These are phyloP conservation scores for Populus pruinosa DNA, from an alignment of 345 rosid species.

Conservation along the genomic window DNA sequence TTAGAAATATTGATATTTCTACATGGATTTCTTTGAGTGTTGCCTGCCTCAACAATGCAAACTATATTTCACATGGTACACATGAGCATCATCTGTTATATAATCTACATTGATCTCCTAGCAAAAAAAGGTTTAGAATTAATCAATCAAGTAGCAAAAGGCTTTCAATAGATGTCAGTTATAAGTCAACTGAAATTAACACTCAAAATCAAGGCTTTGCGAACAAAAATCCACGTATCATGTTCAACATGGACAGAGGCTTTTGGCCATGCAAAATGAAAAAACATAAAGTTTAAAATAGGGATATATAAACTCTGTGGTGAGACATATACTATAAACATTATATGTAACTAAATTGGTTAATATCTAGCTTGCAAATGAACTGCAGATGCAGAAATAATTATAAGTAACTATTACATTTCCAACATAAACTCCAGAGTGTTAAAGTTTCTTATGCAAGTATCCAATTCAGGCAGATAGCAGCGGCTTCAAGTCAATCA, in stretches of 20 bases:
- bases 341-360: not conserved
- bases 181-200: not conserved
- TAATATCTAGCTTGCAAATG: not conserved
- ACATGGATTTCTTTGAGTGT: not conserved
- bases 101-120: not conserved
- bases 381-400: not conserved
- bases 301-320: not conserved
- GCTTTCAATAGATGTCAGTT: not conserved
- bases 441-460: not conserved
- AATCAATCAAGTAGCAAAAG: not conserved
- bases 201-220: not conserved
- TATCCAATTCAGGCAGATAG: not conserved
- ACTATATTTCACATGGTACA: not conserved
- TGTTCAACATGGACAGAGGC: not conserved
- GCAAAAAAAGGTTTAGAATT: not conserved
- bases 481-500: not conserved
- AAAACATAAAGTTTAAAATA: not conserved
- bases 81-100: not conserved
- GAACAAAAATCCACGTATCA: not conserved
- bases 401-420: not conserved
- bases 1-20: not conserved
- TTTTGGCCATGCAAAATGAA: not conserved
- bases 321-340: not conserved
- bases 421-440: not conserved
- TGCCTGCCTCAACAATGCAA: not conserved